Conservation (phyloP, 1,284 basidiomycete genomes). For the Trichosporon coremiiforme region DNA sequence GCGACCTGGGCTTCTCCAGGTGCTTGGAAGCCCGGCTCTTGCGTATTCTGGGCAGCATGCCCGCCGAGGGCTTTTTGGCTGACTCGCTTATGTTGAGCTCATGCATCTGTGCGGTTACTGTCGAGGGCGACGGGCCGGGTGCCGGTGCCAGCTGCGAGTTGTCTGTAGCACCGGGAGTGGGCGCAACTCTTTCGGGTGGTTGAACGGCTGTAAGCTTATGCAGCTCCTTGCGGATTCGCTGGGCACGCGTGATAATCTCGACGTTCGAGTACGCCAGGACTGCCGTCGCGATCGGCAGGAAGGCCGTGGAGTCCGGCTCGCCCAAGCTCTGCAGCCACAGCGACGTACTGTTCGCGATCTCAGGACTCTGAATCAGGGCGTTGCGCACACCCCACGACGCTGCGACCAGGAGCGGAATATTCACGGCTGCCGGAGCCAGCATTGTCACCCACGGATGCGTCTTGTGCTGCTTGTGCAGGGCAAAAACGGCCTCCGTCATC, state of each 20-base stretch:
- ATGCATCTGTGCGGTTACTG: too few relatives aligned
- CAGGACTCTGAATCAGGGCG: conserved; percentile 37
- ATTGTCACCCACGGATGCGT: conserved; percentile 53
- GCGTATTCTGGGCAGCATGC: too few relatives aligned
- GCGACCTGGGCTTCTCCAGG: too few relatives aligned
- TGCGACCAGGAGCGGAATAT: conserved; percentile 56
- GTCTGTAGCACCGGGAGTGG: too few relatives aligned
- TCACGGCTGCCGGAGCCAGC: conserved; percentile 50
- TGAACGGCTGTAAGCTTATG: conserved; percentile 15
- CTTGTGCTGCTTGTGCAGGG: conserved; percentile 46
- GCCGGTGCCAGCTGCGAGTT: too few relatives aligned
- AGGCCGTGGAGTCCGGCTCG: conserved; percentile 46
- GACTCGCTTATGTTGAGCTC: too few relatives aligned
- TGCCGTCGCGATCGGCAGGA: conserved; percentile 52
- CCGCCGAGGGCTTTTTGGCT: too few relatives aligned
- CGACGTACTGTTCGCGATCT: conserved; percentile 45
- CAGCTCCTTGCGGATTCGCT: conserved; percentile 27
- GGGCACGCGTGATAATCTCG: conserved; percentile 38
- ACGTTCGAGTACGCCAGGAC: conserved; percentile 52
- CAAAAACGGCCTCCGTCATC: conserved; percentile 47
- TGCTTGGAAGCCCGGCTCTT: too few relatives aligned
- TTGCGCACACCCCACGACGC: conserved; percentile 53
- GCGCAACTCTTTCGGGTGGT: too few relatives aligned
- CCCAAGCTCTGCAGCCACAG: conserved; percentile 54
- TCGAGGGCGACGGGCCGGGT: too few relatives aligned